These are phyloP conservation scores for Punica granatum DNA, from an alignment of 345 rosid species.

Conservation along the genomic window DNA sequence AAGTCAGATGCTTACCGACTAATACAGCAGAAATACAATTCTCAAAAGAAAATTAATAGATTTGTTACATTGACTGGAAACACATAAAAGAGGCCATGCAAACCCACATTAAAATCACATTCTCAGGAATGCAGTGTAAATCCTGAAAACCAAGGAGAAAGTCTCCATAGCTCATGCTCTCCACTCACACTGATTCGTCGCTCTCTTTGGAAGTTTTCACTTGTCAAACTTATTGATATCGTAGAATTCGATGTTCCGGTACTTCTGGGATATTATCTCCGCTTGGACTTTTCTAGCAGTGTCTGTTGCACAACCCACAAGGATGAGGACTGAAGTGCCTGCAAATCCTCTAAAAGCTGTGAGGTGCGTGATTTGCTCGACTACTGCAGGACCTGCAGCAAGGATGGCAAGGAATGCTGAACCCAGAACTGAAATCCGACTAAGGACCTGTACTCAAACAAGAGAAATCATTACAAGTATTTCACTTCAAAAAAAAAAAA, in stretches of 20 bases:
- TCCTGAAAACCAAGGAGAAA: neutral
- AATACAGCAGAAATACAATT: neutral
- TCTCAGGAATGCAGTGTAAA: neutral
- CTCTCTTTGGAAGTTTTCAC: neutral
- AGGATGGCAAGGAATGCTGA: slow-evolving; percentile 78
- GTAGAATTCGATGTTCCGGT: slow-evolving; percentile 88
- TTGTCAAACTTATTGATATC: slow-evolving; percentile 42
- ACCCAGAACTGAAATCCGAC: slow-evolving; percentile 93
- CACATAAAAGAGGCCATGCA: neutral
- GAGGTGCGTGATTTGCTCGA: slow-evolving; percentile 84
- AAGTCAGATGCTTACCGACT: neutral
- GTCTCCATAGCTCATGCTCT: neutral
- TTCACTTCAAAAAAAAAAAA: neutral
- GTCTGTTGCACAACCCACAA: slow-evolving; percentile 97
- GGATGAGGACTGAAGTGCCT: slow-evolving; percentile 94
- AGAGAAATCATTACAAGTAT: neutral
- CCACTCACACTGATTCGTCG: neutral
- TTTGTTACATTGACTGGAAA: neutral
- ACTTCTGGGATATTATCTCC: slow-evolving; percentile 89
- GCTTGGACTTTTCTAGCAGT: slow-evolving; percentile 98
- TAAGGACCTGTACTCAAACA: slow-evolving; percentile 53
- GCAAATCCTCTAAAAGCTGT: slow-evolving; percentile 98
- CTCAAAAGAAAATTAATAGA: neutral
- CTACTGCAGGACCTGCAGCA: slow-evolving; percentile 94
- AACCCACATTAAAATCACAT: neutral